phyloP scores from a whole-genome alignment of 2,329 filamentous ascomycete species.

The Aspergillus fumigatiaffinis region DNA sequence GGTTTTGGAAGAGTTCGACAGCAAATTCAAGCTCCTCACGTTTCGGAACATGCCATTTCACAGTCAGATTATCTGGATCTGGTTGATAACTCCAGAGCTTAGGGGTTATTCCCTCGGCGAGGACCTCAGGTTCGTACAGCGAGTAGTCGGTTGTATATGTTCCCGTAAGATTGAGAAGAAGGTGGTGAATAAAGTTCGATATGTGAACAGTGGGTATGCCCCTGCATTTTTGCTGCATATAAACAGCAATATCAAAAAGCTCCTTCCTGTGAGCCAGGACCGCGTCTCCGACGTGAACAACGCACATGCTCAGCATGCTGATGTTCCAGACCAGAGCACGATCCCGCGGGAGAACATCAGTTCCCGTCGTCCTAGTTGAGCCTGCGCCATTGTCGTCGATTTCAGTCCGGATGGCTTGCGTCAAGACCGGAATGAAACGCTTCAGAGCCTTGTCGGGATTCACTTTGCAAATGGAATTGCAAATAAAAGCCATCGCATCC shows the following conservation, averaged over 20 bases:
- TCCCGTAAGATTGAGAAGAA: constrained; percentile 88
- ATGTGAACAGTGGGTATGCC: constrained; percentile 93
- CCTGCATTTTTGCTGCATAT: constrained; percentile 94
- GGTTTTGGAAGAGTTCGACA: constrained; percentile 79
- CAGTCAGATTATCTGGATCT: constrained; percentile 69
- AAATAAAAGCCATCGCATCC: constrained; percentile 98
- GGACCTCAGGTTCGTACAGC: constrained; percentile 75
- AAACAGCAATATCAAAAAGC: constrained; percentile 83
- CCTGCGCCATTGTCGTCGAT: constrained; percentile 96
- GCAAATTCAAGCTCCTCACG: constrained; percentile 82
- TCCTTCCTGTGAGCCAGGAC: constrained; percentile 86
- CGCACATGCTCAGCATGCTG: constrained; percentile 95
- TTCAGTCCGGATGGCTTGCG: constrained; percentile 88
- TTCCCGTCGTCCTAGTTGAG: constrained; percentile 87
- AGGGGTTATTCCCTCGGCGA: constrained; percentile 67
- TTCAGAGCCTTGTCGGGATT: constrained; percentile 91
- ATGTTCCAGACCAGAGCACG: constrained; percentile 94
- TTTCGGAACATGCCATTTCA: constrained; percentile 86
- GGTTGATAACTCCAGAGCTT: constrained; percentile 81
- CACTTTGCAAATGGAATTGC: constrained; percentile 93
- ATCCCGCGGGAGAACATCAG: constrained; percentile 88
- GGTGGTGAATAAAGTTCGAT: constrained; percentile 95
- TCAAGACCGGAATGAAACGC: constrained; percentile 82
- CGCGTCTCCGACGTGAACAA: constrained; percentile 89
- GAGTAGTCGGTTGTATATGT: constrained; percentile 90